Conservation (phyloP, 1,284 basidiomycete genomes). For the Puccinia polysora region DNA sequence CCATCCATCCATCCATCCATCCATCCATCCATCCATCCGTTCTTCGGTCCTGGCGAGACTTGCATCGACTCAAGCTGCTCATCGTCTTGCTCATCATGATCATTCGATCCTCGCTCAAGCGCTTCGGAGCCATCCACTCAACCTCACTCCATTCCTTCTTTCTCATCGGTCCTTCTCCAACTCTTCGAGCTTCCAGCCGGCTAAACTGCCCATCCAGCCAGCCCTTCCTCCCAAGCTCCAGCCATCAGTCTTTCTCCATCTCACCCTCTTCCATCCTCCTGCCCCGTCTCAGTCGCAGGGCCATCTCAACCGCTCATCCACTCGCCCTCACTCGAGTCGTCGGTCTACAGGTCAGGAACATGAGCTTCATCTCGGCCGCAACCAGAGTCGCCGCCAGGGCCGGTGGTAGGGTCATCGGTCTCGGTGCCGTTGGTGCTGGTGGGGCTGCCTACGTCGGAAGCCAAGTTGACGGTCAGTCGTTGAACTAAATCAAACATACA, state of each 20-base stretch:
- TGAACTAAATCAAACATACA: neutral
- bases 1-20: too few relatives aligned
- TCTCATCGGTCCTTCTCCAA: too few relatives aligned
- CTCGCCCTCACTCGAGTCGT: neutral
- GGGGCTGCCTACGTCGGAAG: conserved; percentile 35
- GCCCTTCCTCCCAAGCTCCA: neutral
- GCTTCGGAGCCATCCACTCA: too few relatives aligned
- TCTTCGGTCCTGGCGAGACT: too few relatives aligned
- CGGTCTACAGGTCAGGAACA: conserved; percentile 6
- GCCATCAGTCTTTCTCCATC: conserved; percentile 10
- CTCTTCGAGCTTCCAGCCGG: too few relatives aligned
- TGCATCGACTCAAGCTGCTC: too few relatives aligned
- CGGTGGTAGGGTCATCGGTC: conserved; percentile 19
- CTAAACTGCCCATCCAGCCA: too few relatives aligned
- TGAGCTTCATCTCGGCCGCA: conserved; percentile 33
- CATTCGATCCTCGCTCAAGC: too few relatives aligned
- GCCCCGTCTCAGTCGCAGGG: neutral
- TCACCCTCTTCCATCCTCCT: neutral
- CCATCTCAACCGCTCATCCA: conserved; percentile 16
- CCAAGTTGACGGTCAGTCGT: conserved; percentile 40
- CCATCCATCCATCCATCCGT: too few relatives aligned
- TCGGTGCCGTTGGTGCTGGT: conserved; percentile 29
- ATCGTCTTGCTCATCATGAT: too few relatives aligned
- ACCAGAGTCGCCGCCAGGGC: conserved; percentile 6
- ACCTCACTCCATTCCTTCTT: too few relatives aligned